A percentile compares a stretch with the other conserved stretches of the same genome.
Conservation (phyloP, 352 stramenopile species). For the Globisporangium irregulare region DNA sequence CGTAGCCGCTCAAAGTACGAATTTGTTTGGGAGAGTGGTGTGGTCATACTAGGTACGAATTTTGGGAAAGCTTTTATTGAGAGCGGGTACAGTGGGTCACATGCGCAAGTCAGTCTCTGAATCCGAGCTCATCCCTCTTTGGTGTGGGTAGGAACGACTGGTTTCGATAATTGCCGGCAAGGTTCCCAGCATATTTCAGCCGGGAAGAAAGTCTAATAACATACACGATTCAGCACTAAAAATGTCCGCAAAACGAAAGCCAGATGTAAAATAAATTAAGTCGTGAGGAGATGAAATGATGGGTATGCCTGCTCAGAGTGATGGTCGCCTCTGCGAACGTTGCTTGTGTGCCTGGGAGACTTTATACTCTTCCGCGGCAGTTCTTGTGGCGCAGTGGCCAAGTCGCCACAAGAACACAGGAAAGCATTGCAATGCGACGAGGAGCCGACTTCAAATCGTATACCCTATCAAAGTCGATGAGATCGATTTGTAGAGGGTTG, state of each 20-base stretch:
- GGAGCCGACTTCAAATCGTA: not conserved
- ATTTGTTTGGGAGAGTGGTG: not conserved
- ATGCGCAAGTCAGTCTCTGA: not conserved
- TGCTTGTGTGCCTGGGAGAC: not conserved
- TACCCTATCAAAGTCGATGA: not conserved
- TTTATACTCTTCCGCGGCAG: conserved; percentile 22
- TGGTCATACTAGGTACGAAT: conserved; percentile 7
- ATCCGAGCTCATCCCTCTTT: not conserved
- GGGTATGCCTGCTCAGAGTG: conserved; percentile 22
- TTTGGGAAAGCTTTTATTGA: conserved; percentile 17
- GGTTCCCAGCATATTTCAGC: not conserved
- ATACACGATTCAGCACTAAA: not conserved
- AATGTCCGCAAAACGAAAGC: conserved; percentile 14
- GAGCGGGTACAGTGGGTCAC: not conserved
- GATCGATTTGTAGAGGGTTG: too few species aligned
- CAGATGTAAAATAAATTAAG: conserved; percentile 8
- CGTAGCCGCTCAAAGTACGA: conserved; percentile 4
- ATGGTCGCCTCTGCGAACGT: conserved; percentile 18
- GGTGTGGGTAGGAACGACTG: conserved; percentile 10
- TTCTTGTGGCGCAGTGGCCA: conserved; percentile 7
- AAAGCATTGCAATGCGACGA: not conserved
- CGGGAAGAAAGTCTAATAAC: not conserved
- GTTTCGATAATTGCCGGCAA: conserved; percentile 17
- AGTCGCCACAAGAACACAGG: conserved; percentile 5
- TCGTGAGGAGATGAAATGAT: conserved; percentile 21